Percentiles rank a stretch among this genome's conserved stretches.
These are phyloP conservation scores for Phragmites australis DNA, from an alignment of 176 grass and related monocot genomes.

Conservation along the genomic window DNA sequence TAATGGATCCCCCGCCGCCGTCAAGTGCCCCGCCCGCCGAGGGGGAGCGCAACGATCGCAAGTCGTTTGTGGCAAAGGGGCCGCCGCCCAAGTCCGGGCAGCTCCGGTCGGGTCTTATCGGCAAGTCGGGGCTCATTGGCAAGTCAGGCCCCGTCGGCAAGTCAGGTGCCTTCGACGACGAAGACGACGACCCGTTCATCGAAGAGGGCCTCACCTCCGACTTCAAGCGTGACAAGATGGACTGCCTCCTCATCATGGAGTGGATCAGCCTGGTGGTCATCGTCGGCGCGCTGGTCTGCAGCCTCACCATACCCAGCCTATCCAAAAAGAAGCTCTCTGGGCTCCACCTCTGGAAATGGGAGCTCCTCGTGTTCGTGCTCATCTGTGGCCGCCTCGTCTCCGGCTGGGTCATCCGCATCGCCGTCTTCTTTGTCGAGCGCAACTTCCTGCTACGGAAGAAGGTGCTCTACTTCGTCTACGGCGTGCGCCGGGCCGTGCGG, in stretches of 20 bases:
- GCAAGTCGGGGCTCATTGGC: constrained; percentile 49
- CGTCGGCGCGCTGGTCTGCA: constrained; percentile 71
- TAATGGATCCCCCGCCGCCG: constrained; percentile 70
- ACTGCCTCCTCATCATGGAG: constrained; percentile 59
- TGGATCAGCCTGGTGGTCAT: constrained; percentile 81
- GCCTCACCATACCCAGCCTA: constrained; percentile 47
- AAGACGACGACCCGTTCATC: constrained; percentile 77
- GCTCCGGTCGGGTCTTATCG: constrained; percentile 48
- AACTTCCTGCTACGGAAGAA: constrained; percentile 87
- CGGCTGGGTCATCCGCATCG: constrained; percentile 73
- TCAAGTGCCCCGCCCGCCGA: background rate
- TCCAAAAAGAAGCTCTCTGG: constrained; percentile 49
- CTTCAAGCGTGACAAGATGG: constrained; percentile 56
- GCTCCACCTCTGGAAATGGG: constrained; percentile 97
- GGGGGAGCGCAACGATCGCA: background rate
- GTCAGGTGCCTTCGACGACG: constrained; percentile 53
- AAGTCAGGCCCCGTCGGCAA: constrained; percentile 48
- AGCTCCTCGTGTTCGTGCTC: constrained; percentile 73
- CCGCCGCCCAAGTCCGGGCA: constrained; percentile 54
- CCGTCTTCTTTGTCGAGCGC: constrained; percentile 85
- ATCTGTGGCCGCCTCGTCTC: constrained; percentile 94
- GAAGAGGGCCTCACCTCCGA: constrained; percentile 72
- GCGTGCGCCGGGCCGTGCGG: constrained; percentile 74
- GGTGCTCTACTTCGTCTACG: constrained; percentile 98
- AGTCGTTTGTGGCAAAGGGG: constrained; percentile 46